A percentile compares a stretch with the other conserved stretches of the same genome.
phyloP scores from a whole-genome alignment of 257 asterid genomes.

The Solanum sitiens region DNA sequence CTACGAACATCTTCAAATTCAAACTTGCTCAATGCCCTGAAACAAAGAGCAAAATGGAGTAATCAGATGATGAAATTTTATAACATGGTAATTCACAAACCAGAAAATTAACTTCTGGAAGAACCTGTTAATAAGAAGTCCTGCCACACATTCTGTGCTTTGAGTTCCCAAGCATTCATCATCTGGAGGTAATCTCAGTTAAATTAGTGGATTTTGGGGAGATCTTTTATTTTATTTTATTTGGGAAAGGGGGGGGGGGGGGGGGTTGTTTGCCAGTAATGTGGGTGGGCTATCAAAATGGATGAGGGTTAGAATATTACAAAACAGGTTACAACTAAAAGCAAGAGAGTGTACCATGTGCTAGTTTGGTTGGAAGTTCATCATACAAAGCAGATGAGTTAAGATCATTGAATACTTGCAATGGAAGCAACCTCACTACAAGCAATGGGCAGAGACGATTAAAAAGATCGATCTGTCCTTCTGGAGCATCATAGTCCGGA shows the following conservation, averaged over 20 bases:
- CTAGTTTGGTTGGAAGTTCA: constrained; percentile 18
- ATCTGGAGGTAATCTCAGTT: constrained; percentile 28
- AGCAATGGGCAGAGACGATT: constrained; percentile 84
- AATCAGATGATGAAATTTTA: background rate
- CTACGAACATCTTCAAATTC: constrained; percentile 90
- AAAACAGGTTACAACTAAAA: background rate
- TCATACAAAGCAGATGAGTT: constrained; percentile 58
- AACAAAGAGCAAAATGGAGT: background rate
- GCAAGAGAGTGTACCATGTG: constrained; percentile 35
- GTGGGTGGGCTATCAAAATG: background rate
- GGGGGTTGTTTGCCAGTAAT: background rate
- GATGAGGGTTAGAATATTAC: background rate
- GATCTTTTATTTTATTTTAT: background rate
- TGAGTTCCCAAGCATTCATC: constrained; percentile 15
- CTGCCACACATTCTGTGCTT: constrained; percentile 47
- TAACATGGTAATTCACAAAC: background rate
- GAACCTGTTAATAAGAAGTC: constrained; percentile 64
- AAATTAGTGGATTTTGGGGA: background rate
- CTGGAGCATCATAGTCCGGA: constrained; percentile 22
- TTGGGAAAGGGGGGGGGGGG: background rate
- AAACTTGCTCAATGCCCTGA: constrained; percentile 58
- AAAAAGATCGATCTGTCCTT: constrained; percentile 38
- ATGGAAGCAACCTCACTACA: constrained; percentile 75
- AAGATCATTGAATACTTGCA: constrained; percentile 67
- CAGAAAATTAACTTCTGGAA: constrained; percentile 3